These are phyloP conservation scores for Lentinula sp. DNA, from an alignment of 768 basidiomycete species.

Conservation along the genomic window DNA sequence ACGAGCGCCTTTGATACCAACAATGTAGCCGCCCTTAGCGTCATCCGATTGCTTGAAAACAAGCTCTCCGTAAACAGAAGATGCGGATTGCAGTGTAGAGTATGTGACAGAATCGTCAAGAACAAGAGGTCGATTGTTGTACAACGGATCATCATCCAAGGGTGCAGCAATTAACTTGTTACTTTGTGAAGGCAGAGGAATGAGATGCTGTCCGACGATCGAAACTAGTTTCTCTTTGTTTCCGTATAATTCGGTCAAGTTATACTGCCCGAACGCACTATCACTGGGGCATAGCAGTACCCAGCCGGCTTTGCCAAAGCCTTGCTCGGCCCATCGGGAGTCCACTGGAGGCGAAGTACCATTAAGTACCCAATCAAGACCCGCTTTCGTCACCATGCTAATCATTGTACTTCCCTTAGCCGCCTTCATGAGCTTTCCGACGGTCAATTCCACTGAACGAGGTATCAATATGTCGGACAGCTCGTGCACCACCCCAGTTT, in stretches of 20 bases:
- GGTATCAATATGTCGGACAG: conserved; percentile 84
- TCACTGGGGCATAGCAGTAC: conserved; percentile 90
- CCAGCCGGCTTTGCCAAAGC: conserved; percentile 57
- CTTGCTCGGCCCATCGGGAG: conserved; percentile 55
- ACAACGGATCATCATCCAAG: conserved; percentile 22
- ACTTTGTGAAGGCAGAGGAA: conserved; percentile 36
- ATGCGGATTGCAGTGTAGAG: conserved; percentile 65
- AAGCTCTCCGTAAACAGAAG: conserved; percentile 73
- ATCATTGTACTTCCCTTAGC: conserved; percentile 88
- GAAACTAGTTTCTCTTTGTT: conserved; percentile 45
- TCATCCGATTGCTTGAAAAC: conserved; percentile 57
- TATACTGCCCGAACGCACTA: conserved; percentile 82
- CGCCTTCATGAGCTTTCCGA: conserved; percentile 87
- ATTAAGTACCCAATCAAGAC: conserved; percentile 87
- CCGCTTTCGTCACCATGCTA: conserved; percentile 75
- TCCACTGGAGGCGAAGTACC: conserved; percentile 74
- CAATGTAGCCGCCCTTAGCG: conserved; percentile 46
- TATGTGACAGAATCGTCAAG: conserved; percentile 72
- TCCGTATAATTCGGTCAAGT: conserved; percentile 68
- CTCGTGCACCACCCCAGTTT: conserved; percentile 89
- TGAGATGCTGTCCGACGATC: conserved; percentile 74
- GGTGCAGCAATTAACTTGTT: not conserved
- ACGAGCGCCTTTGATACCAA: conserved; percentile 70
- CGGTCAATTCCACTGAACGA: conserved; percentile 75
- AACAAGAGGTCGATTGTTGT: conserved; percentile 68